Conservation (phyloP, 176 grass and related monocot genomes). For the Phyllostachys edulis region DNA sequence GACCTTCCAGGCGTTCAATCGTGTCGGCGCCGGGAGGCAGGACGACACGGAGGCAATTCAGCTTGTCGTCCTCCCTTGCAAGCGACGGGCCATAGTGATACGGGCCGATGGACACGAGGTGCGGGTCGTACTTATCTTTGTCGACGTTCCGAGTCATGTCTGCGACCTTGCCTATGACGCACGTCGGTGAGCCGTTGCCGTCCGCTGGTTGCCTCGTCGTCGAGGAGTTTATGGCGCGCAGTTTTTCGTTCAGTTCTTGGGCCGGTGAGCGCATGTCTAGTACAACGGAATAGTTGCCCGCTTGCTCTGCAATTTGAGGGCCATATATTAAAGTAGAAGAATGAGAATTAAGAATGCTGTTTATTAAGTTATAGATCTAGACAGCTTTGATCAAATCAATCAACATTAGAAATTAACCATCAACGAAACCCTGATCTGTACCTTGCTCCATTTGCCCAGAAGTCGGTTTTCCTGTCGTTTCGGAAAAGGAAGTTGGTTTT, state of each 20-base stretch:
- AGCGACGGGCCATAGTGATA: background rate
- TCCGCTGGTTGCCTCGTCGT: background rate
- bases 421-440: background rate
- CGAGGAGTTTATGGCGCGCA: background rate
- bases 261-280: background rate
- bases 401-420: background rate
- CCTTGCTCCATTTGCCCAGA: background rate
- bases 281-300: background rate
- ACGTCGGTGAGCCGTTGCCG: background rate
- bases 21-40: background rate
- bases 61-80: background rate
- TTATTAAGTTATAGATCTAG: background rate
- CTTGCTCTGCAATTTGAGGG: background rate
- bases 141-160: background rate
- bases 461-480: too few species aligned
- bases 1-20: background rate
- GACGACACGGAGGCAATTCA: background rate
- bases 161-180: background rate
- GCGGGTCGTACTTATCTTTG: background rate
- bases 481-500: background rate
- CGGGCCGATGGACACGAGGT: slow-evolving; percentile 26
- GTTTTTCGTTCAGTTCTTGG: background rate
- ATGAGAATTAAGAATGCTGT: background rate
- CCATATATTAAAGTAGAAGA: background rate
- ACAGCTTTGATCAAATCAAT: background rate